A percentile compares a stretch with the other conserved stretches of the same genome.
phyloP scores from a whole-genome alignment of 176 grass and related monocot genomes.

The Alloteropsis semialata region DNA sequence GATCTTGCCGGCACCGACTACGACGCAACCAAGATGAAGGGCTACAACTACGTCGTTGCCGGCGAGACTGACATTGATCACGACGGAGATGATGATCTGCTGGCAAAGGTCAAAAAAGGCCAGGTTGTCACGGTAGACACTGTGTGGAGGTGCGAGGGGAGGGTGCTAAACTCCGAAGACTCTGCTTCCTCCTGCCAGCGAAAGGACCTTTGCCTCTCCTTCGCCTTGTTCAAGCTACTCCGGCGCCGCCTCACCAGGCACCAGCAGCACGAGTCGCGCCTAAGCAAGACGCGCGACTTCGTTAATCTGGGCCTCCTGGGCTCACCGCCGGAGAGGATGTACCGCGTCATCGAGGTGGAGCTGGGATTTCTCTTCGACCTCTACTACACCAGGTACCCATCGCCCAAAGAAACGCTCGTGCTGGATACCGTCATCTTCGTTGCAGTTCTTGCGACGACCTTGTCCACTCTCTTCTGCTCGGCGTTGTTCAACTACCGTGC shows the following conservation, averaged over 20 bases:
- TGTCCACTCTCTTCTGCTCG: background rate
- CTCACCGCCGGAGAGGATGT: slow-evolving; percentile 4
- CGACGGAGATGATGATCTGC: no score
- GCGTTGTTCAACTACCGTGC: background rate
- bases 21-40: no score
- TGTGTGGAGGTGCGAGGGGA: background rate
- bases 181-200: background rate
- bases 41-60: no score
- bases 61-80: no score
- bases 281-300: slow-evolving; percentile 11
- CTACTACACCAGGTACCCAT: slow-evolving; percentile 22
- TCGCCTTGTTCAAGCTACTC: slow-evolving; percentile 23
- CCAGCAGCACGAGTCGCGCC: background rate
- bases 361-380: slow-evolving; percentile 18
- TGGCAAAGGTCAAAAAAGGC: no score
- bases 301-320: slow-evolving; percentile 13
- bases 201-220: slow-evolving; percentile 1
- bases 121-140: background rate
- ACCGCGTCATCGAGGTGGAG: slow-evolving; percentile 7
- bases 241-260: background rate
- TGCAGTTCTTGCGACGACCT: background rate
- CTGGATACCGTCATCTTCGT: background rate
- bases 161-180: background rate
- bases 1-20: no score
- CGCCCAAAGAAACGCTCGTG: background rate